phyloP scores from a whole-genome alignment of 306 rosid species.

The Ormosia semicastrata region DNA sequence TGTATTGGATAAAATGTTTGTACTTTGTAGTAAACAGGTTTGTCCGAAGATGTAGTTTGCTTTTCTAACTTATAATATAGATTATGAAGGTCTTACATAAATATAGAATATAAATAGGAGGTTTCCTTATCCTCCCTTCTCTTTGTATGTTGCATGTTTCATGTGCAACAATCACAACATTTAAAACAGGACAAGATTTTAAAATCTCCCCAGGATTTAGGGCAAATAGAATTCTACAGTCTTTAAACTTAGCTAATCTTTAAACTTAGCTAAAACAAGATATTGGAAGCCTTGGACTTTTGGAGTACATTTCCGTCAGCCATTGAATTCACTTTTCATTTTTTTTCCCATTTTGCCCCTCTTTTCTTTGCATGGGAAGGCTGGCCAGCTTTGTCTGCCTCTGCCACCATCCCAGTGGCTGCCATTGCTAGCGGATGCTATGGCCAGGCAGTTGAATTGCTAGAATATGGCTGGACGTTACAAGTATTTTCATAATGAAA shows the following conservation, averaged over 20 bases:
- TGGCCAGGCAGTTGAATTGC: background rate
- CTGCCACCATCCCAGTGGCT: background rate
- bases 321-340: background rate
- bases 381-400: background rate
- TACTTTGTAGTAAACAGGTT: constrained; percentile 2
- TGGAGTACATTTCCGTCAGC: background rate
- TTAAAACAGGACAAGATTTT: background rate
- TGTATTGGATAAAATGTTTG: background rate
- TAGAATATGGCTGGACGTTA: background rate
- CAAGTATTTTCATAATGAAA: background rate
- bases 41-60: background rate
- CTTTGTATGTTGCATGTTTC: background rate
- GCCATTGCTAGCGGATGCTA: background rate
- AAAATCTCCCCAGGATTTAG: background rate
- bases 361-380: background rate
- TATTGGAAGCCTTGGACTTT: background rate
- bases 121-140: background rate
- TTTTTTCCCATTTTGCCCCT: background rate
- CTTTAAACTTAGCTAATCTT: background rate
- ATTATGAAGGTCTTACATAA: background rate
- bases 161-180: background rate
- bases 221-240: background rate
- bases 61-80: background rate
- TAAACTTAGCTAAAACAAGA: background rate
- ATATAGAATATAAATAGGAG: background rate